These are phyloP conservation scores for Pleurotus cornucopiae DNA, from an alignment of 768 basidiomycete genomes.

Conservation along the genomic window DNA sequence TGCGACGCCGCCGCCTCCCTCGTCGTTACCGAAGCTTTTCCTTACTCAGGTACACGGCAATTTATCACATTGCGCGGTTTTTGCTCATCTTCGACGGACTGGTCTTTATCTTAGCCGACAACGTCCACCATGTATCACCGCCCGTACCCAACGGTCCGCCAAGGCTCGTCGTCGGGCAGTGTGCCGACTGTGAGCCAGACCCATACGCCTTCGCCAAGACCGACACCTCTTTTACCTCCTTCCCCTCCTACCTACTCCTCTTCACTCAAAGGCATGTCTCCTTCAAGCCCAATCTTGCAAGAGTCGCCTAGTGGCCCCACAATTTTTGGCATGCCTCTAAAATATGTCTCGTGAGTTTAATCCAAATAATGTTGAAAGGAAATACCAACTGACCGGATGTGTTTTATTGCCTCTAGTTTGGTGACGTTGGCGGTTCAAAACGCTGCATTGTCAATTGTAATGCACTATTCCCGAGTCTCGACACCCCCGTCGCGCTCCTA, in stretches of 20 bases:
- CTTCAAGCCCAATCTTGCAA: not conserved
- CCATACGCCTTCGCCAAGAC: constrained; percentile 3
- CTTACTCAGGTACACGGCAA: not conserved
- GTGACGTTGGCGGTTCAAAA: constrained; percentile 93
- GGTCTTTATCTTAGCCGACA: not conserved
- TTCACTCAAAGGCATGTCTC: constrained; percentile 2
- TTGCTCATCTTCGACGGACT: not conserved
- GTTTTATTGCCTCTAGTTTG: constrained; percentile 37
- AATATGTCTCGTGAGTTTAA: constrained; percentile 72
- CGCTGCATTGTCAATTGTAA: constrained; percentile 91
- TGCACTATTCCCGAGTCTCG: constrained; percentile 97
- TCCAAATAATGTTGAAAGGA: not conserved
- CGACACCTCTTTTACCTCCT: constrained; percentile 2
- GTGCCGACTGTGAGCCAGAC: not conserved
- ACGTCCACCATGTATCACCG: constrained; percentile 9
- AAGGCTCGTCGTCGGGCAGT: constrained; percentile 11
- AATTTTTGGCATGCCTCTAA: constrained; percentile 68
- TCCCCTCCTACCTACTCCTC: constrained; percentile 1
- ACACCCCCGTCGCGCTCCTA: constrained; percentile 76
- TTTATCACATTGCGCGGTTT: constrained; percentile 6
- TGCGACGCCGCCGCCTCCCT: not conserved
- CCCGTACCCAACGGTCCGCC: constrained; percentile 8
- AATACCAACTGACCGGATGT: constrained; percentile 10
- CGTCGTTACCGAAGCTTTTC: not conserved
- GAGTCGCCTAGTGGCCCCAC: constrained; percentile 32